Base-by-base conservation (phyloP, 2,329 filamentous ascomycete species). In the Xylariaceae sp. region DNA sequence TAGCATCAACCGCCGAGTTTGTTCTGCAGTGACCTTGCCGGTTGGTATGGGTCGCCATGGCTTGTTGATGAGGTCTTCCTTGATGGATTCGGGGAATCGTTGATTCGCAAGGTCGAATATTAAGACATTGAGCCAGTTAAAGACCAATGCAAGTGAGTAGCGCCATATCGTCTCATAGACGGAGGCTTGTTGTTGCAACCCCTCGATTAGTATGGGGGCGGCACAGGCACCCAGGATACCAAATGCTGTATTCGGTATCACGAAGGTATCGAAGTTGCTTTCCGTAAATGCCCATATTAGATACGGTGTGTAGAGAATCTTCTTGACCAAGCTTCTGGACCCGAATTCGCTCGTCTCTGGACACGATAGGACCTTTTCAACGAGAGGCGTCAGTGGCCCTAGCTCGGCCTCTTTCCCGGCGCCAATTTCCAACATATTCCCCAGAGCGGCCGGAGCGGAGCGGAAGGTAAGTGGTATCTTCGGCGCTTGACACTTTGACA, bases 201-300 rank as follows among this genome's bases (percentile, higher is more conserved):
- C 55, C 31, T 58, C 55, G 16, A 51, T 40, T 11, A 58, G 49
- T 5, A 49, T 31, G 31, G 50, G 46, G 11, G 50, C 44, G n/a
- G 55, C 55, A 28, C 68, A 56, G 6, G 68, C 65, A 9, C 65
- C 61, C 2, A 69, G 52, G n/a, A 71, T 54, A 9, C 68, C 63
- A 42, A 70, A 69, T 9, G 64, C 50, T 36, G 53, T 64, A 16
- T 70, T 67, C 2, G 67, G 68, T 0, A 63, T 14, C 12, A 69
- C 56, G 16, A 69, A 63, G 9, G 67, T 69, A 31, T 67, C 66
- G 61, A 68, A 64, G 34, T 70, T 65, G 46, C 64, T 66, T 45
- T 62, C 67, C 1, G 67, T 69, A 22, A 69, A 69, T 5, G 42
- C 31, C 58, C 58, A 60, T 51, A 60, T 39, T 5, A 57, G 12